Conservation (phyloP, 495 filamentous ascomycete genomes). For the Penicillium malachiteum region DNA sequence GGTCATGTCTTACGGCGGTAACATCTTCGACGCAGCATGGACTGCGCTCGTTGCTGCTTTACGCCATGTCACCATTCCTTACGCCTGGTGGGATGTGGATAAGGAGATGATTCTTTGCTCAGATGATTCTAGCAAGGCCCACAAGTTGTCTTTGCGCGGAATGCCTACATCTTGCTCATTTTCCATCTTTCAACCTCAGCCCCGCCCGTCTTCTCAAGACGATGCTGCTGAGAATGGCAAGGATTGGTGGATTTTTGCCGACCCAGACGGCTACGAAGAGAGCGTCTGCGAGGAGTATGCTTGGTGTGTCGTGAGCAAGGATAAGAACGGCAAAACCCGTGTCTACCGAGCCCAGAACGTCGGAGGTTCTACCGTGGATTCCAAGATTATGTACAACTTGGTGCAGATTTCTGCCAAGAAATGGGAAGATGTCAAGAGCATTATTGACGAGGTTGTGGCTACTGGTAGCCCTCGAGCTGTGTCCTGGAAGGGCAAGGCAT, state of each 20-base stretch:
- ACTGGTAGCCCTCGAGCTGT: no score
- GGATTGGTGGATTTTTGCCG: conserved; percentile 71
- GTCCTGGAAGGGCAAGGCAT: no score
- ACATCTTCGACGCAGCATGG: conserved; percentile 89
- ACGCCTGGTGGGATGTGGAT: conserved; percentile 83
- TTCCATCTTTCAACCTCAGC: conserved; percentile 61
- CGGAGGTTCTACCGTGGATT: conserved; percentile 67
- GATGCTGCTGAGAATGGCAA: conserved; percentile 49
- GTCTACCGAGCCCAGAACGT: conserved; percentile 74
- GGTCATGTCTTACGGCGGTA: conserved; percentile 87
- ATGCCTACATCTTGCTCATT: conserved; percentile 72
- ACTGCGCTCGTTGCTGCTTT: conserved; percentile 79
- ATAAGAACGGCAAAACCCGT: conserved; percentile 50
- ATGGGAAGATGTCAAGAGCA: conserved; percentile 53
- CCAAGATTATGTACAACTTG: conserved; percentile 52
- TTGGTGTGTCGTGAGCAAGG: conserved; percentile 69
- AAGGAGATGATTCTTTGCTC: conserved; percentile 75
- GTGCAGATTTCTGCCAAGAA: conserved; percentile 52
- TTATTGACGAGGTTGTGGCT: conserved; percentile 27
- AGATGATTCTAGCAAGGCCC: conserved; percentile 47
- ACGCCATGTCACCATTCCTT: conserved; percentile 72
- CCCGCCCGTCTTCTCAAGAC: no score
- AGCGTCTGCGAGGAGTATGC: conserved; percentile 70
- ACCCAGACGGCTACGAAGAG: conserved; percentile 91
- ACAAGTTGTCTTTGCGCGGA: conserved; percentile 51